Evolutionary conservation across 345 rosid genomes (phyloP), one percentile per base, ranked within the genome.

Genomic region (Rhodomyrtus tomentosa): DNA sequence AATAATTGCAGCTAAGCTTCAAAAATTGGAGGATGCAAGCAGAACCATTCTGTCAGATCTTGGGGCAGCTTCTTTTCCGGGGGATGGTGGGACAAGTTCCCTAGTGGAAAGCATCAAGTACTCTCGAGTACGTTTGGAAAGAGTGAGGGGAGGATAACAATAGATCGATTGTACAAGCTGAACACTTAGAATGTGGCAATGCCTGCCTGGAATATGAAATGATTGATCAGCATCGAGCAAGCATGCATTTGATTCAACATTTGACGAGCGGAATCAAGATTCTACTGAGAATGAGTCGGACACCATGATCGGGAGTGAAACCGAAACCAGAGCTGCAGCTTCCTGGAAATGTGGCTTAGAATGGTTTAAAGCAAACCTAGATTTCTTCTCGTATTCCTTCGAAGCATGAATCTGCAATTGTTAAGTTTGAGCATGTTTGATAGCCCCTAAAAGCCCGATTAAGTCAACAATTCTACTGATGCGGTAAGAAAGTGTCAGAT

Each of bases 201-300:
- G 45, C 79, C 79, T 68, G 99, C 99, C 27, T 95, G 99, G 99
- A 95, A 92, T 76, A 97, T 95, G 99, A 94, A 95, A 91, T 92
- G 98, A 81, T 88, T 95, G 89, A 90, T 95, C 89, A 95, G 93
- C 42, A 91, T 97, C 62, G 96, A 95, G 27, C 79, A 89, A 93
- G 82, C 87, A 91, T 16, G 98, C 94, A 13, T 86, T 94, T 0
- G 85, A 93, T 51, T 86, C 95, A 6, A 95, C 99, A 24, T 83
- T 97, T 87, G 98, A 94, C 42, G 98, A 97, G 84, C 95, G 93
- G 53, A 84, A 92, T 25, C 86, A 86, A n/a, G 90, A 87, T 24
- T 51, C 82, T 4, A 48, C 87, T 36, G 13, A 91, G 84, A 96
- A 93, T 80, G 98, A 93, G 55, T 85, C 92, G 13, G 84, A 93